These are phyloP conservation scores for Suillus lakei DNA, from an alignment of 768 basidiomycete genomes.

Conservation along the genomic window DNA sequence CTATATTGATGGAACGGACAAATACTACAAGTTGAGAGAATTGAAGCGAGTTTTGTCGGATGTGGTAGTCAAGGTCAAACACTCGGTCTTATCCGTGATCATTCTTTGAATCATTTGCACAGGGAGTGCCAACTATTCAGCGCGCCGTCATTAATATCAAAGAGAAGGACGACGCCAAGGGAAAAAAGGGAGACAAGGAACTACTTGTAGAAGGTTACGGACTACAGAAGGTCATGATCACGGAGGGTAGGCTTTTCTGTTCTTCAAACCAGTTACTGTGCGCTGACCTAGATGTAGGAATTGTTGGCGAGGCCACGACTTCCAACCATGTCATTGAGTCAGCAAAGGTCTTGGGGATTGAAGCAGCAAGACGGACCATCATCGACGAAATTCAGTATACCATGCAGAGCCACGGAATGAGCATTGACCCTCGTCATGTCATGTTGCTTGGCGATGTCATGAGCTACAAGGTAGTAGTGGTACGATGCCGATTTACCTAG, in stretches of 20 bases:
- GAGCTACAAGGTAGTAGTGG: conserved; percentile 81
- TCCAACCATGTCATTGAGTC: conserved; percentile 99
- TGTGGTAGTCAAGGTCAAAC: conserved; percentile 85
- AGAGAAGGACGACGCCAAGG: conserved; percentile 78
- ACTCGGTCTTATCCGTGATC: background rate
- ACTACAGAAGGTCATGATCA: conserved; percentile 94
- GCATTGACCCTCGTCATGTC: conserved; percentile 97
- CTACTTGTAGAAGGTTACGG: conserved; percentile 97
- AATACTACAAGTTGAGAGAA: conserved; percentile 83
- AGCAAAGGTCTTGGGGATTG: conserved; percentile 94
- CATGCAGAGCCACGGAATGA: conserved; percentile 97
- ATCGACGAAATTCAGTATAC: conserved; percentile 97
- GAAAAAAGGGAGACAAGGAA: conserved; percentile 88
- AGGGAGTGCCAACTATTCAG: conserved; percentile 88
- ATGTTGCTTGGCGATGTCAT: conserved; percentile 99
- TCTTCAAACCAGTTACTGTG: background rate
- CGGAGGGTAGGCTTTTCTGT: conserved; percentile 68
- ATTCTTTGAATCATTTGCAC: conserved; percentile 6
- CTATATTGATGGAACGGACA: conserved; percentile 78
- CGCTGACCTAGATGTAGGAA: conserved; percentile 56
- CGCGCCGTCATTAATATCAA: conserved; percentile 97
- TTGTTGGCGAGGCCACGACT: conserved; percentile 89
- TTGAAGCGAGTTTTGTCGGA: conserved; percentile 83
- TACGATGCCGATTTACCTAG: background rate
- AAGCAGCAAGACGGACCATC: conserved; percentile 92